Base-by-base conservation (phyloP, 768 basidiomycete genomes). In the Pleurotus eryngii region DNA sequence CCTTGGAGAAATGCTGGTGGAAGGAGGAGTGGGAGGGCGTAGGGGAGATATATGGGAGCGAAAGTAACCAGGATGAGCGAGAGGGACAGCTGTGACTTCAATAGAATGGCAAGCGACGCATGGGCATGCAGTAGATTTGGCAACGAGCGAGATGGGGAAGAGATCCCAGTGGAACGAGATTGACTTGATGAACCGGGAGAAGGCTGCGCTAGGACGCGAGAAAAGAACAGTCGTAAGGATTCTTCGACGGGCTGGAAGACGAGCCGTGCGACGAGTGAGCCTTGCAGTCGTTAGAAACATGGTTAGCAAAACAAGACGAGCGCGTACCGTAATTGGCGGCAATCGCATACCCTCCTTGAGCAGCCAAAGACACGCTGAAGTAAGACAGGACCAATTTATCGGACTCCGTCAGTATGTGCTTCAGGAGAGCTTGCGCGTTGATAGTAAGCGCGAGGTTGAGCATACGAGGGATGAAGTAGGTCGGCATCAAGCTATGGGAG, bases 161-260 rank as follows among this genome's bases (percentile, higher is more conserved):
- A 47, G 8, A 18, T 42, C 8, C n/a, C 17, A 20, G 22, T 24
- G 3, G 27, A 18, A 17, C 18, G 15, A 24, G 22, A 17, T 6
- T 17, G n/a, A 43, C 35, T 43, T 49, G 57, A 15, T 38, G 57
- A 30, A 60, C 55, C 7, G 37, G 61, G 12, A 61, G 60, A 7
- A 63, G 57, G 58, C 39, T 49, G 55, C 22, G 67, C 57, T 69
- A 82, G 59, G 75, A 77, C 58, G 75, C 79, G 87, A 1, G 96
- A 95, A 71, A 97, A 98, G 72, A 87, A 93, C 3, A 98, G 78
- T 1, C 95, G 86, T 1, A 89, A 82, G 1, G 91, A 89, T 72
- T 99, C 97, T 71, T 99, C 97, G 22, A 98, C 83, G 0, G 97
- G 97, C 63, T 98, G 96, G 67, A 98, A 96, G 22, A 95, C 66